Conservation (phyloP, 192 early-diverging fungal species). For the Coemansia sp. region DNA sequence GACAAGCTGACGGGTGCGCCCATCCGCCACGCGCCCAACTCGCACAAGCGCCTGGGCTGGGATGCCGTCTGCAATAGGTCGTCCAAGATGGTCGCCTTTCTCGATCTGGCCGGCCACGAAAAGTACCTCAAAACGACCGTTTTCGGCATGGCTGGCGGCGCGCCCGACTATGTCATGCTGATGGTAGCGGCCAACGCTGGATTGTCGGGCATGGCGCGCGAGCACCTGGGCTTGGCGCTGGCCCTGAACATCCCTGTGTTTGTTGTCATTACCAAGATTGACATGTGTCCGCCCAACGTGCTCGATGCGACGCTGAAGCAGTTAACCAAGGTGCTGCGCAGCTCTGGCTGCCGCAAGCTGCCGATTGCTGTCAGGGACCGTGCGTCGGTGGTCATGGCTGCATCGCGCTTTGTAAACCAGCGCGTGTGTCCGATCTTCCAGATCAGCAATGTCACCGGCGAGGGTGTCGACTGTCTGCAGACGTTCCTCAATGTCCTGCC, state of each 20-base stretch:
- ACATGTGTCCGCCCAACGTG: slow-evolving; percentile 86
- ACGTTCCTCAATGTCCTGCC: slow-evolving; percentile 85
- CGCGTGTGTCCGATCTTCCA: slow-evolving; percentile 94
- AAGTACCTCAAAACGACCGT: slow-evolving; percentile 95
- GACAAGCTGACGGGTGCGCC: slow-evolving; percentile 51
- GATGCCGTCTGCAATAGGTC: slow-evolving; percentile 74
- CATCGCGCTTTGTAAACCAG: slow-evolving; percentile 79
- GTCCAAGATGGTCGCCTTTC: slow-evolving; percentile 70
- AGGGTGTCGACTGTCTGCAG: slow-evolving; percentile 68
- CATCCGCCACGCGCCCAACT: slow-evolving; percentile 23
- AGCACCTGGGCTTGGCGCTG: slow-evolving; percentile 87
- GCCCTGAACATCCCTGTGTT: slow-evolving; percentile 85
- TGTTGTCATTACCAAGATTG: slow-evolving; percentile 92
- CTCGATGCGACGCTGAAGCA: slow-evolving; percentile 81
- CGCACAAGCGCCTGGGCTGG: slow-evolving; percentile 65
- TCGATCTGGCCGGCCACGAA: slow-evolving; percentile 88
- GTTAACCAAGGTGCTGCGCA: slow-evolving; percentile 77
- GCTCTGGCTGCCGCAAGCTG: slow-evolving; percentile 86
- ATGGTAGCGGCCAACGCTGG: slow-evolving; percentile 86
- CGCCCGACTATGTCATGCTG: slow-evolving; percentile 90
- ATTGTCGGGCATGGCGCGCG: slow-evolving; percentile 89
- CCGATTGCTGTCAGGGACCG: slow-evolving; percentile 78
- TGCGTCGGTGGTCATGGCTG: slow-evolving; percentile 73
- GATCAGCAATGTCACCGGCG: slow-evolving; percentile 86
- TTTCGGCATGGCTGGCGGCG: slow-evolving; percentile 89